Percentiles rank a stretch among this genome's conserved stretches.
phyloP scores from a whole-genome alignment of 2,329 filamentous ascomycete species.

The Hymenotorrendiella dingleyae region DNA sequence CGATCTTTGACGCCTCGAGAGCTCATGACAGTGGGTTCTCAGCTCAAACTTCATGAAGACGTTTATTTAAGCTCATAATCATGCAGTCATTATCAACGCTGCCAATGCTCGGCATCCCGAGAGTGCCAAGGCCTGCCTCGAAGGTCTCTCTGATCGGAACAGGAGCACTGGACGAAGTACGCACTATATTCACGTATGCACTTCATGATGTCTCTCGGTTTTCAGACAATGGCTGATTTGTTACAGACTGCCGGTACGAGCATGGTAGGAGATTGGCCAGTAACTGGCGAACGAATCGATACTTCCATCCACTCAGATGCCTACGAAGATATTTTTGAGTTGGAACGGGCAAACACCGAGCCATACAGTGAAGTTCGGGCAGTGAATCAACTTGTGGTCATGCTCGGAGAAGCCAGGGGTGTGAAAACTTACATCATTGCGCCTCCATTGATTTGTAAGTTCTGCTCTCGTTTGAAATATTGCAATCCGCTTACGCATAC shows the following conservation, averaged over 20 bases:
- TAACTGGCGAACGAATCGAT: constrained; percentile 30
- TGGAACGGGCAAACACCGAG: constrained; percentile 32
- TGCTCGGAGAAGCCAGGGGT: constrained; percentile 33
- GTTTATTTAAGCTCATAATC: background rate
- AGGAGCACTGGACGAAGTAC: constrained; percentile 31
- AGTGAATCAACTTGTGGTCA: constrained; percentile 38
- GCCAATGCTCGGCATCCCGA: constrained; percentile 35
- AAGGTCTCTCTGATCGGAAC: constrained; percentile 36
- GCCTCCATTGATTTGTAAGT: constrained; percentile 38
- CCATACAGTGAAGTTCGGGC: constrained; percentile 38
- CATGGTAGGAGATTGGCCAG: constrained; percentile 38
- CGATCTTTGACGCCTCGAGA: constrained; percentile 16
- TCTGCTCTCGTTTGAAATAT: background rate
- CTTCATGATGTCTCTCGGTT: background rate
- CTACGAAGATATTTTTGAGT: constrained; percentile 38
- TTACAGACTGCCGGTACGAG: constrained; percentile 37
- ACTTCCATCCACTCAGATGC: constrained; percentile 36
- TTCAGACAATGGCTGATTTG: background rate
- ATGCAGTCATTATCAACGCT: constrained; percentile 38
- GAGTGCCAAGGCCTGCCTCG: constrained; percentile 36
- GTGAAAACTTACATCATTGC: constrained; percentile 43
- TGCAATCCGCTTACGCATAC: background rate
- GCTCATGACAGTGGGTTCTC: constrained; percentile 16
- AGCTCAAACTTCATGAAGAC: background rate
- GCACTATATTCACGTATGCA: constrained; percentile 35